Base-by-base conservation (phyloP, 192 early-diverging fungal species). In the Backusella tuberculispora region DNA sequence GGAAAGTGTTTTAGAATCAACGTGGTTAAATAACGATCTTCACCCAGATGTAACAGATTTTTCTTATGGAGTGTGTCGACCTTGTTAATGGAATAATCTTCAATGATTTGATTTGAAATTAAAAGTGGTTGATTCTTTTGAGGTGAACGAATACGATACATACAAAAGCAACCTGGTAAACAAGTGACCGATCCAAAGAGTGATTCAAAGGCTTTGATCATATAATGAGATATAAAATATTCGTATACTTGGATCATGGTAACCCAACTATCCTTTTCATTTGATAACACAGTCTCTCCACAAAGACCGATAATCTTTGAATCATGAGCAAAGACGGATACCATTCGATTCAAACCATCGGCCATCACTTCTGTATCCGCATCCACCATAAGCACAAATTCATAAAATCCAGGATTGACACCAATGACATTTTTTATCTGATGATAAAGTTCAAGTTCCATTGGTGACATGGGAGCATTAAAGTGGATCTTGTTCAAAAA, bases 171-270 rank as follows among this genome's bases (percentile, higher is more conserved):
- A 48, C 97, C 97, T 13, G 97, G 97, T 73, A 99, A 83, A 87
- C 98, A 99, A 4, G 97, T 96, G 9, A 98, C 97, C 26, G 92
- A 93, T 17, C 97, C 97, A 76, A 98, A 98, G 34, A 98, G 87
- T 8, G 97, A 98, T 85, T 98, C 97, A 76, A 98, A 98, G 0
- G 97, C 94, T 83, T 98, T 98, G 66, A 95, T 89, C 81, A 98
- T 83, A 73, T 98, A 95, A 85, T 98, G 97, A 40, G 92, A 93
- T 69, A 98, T 97, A 80, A 93, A 98, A 86, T 98, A 98, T 83
- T 99, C 97, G 79, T 98, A 98, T 42, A 99, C 95, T 76, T 98
- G 97, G 82, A 99, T 98, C 95, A 97, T 97, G 8, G 97, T 96
- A 41, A 94, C 91, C 94, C 94, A 98, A 21, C 93, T 92, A 71